Percentiles rank a stretch among this genome's conserved stretches.
phyloP scores from a whole-genome alignment of 2,329 filamentous ascomycete species.

The Phyllosticta citriasiana region DNA sequence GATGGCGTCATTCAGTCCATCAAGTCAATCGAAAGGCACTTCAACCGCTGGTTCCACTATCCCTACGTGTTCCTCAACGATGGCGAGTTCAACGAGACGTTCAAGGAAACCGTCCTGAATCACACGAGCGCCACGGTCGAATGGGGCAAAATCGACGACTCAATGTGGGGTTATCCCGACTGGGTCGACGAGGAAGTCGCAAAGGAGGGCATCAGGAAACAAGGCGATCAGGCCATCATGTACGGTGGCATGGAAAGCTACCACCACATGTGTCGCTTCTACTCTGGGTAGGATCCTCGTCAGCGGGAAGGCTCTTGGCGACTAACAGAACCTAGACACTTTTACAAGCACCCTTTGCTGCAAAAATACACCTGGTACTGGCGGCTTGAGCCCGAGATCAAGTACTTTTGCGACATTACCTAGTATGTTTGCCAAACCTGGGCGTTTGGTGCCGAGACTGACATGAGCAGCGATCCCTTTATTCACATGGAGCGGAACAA shows the following conservation, averaged over 20 bases:
- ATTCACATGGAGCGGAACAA: slow-evolving; percentile 86
- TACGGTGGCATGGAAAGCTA: slow-evolving; percentile 98
- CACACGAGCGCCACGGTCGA: slow-evolving; percentile 83
- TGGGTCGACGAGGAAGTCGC: slow-evolving; percentile 93
- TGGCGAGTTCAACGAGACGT: slow-evolving; percentile 88
- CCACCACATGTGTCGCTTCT: slow-evolving; percentile 98
- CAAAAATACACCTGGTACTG: slow-evolving; percentile 99
- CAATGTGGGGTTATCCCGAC: slow-evolving; percentile 94
- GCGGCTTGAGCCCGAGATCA: slow-evolving; percentile 98
- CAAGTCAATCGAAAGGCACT: slow-evolving; percentile 96
- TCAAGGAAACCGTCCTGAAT: slow-evolving; percentile 78
- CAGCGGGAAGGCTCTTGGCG: too few species aligned
- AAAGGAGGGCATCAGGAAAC: slow-evolving; percentile 91
- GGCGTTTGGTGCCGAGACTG: background rate
- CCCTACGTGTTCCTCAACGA: slow-evolving; percentile 98
- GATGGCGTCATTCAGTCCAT: slow-evolving; percentile 93
- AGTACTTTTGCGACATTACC: slow-evolving; percentile 99
- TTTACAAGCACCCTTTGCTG: slow-evolving; percentile 92
- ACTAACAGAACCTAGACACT: slow-evolving; percentile 51
- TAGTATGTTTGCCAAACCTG: slow-evolving; percentile 52
- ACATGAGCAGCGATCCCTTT: slow-evolving; percentile 67
- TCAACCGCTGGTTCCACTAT: slow-evolving; percentile 98
- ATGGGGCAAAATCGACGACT: slow-evolving; percentile 83
- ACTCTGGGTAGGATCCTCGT: slow-evolving; percentile 64
- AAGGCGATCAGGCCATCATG: slow-evolving; percentile 97